Base-by-base conservation (phyloP, 2,329 filamentous ascomycete genomes). In the Botrytis porri region DNA sequence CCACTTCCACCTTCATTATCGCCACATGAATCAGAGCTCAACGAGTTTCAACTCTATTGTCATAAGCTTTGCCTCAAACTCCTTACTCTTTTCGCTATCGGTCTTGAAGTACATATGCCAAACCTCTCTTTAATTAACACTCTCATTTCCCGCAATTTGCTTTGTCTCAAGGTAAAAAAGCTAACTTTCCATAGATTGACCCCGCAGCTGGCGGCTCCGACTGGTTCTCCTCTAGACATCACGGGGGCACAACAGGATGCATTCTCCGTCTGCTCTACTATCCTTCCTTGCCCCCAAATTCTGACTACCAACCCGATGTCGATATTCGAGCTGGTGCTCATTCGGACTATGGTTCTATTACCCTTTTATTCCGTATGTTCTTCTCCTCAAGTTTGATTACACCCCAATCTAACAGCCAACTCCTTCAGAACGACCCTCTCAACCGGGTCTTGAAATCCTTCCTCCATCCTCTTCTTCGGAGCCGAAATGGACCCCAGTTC, bases 271-370 rank as follows among this genome's bases (percentile, higher is more conserved):
- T 93, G 76, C 88, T 98, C 1, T 89, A 90, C 82, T 95, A 94
- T 82, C 92, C 92, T 9, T 80, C 80, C 57, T 82, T 89, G 77
- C 77, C 85, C 48, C 70, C 79, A 75, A 79, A 84, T 71, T 75
- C 81, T 62, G 80, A 82, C 69, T 85, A 85, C 78, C 79, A 85
- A 62, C 85, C 86, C 9, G 82, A 83, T 54, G 82, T 85, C 29
- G 93, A 95, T 79, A 88, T 98, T 74, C 91, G 95, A 41, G 95
- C 95, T 10, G 96, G 95, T 73, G 94, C 95, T 0, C 95, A 98
- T 82, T 95, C 92, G 7, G 95, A 98, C 84, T 80, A 97, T 83
- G 89, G 89, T 72, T 88, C 86, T 74, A 82, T 91, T 73, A 91
- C 89, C 2, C 84, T 91, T n/a, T 88, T 98, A 18, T 98, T 99